Evolutionary conservation across 176 grass and related monocot species (phyloP).

Genomic region (Neostapfia colusana): DNA sequence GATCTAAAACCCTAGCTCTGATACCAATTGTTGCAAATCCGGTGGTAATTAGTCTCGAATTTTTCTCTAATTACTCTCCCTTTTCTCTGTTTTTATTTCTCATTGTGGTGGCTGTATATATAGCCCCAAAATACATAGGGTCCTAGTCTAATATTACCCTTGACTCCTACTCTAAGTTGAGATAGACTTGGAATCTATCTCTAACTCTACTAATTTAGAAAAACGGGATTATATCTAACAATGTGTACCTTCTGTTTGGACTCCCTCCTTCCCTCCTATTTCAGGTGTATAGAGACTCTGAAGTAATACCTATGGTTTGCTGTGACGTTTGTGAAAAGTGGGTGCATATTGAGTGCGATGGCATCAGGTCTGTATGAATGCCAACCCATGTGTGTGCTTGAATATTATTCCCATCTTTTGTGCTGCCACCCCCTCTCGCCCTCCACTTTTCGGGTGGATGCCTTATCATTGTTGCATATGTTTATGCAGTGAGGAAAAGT

Average conservation of each 20-base stretch:
- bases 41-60: too few species aligned
- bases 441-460: neutral
- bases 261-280: slow-evolving; percentile 35
- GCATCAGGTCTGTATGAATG: slow-evolving; percentile 67
- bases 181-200: too few species aligned
- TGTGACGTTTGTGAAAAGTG: slow-evolving; percentile 97
- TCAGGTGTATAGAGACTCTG: slow-evolving; percentile 99
- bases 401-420: neutral
- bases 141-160: too few species aligned
- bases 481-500: slow-evolving; percentile 86
- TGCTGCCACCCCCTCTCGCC: neutral
- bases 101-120: too few species aligned
- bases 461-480: slow-evolving; percentile 16
- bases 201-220: too few species aligned
- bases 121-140: too few species aligned
- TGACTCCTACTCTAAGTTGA: too few species aligned
- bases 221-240: too few species aligned
- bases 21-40: too few species aligned
- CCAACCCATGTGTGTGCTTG: slow-evolving; percentile 8
- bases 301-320: slow-evolving; percentile 97
- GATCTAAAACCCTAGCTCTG: too few species aligned
- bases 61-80: too few species aligned
- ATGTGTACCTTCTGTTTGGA: neutral
- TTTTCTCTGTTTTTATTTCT: too few species aligned
- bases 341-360: slow-evolving; percentile 97